Percentiles rank a stretch among this genome's conserved stretches.
Evolutionary conservation across 371 early-diverging fungal species (phyloP).

Genomic region (Apophysomyces variabilis): DNA sequence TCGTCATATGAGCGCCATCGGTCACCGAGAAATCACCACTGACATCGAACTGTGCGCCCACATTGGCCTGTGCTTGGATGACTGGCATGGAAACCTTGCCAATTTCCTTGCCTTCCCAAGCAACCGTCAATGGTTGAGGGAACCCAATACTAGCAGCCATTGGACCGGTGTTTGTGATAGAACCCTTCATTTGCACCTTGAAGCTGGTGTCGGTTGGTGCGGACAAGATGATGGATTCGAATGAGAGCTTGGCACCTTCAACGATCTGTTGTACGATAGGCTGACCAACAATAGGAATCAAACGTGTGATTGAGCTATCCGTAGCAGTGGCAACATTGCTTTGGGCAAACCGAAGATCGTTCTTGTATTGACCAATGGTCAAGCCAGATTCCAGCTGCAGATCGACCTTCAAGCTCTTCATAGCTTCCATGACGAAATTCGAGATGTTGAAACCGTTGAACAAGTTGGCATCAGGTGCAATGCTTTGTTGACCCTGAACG

Average conservation of each 20-base stretch:
- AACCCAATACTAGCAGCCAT: conserved; percentile 66
- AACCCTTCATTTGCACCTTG: conserved; percentile 61
- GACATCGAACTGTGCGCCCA: conserved; percentile 47
- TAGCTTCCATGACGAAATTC: conserved; percentile 53
- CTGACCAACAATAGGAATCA: conserved; percentile 63
- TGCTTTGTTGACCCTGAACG: conserved; percentile 39
- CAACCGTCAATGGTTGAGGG: conserved; percentile 51
- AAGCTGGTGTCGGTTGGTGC: conserved; percentile 51
- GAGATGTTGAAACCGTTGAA: conserved; percentile 56
- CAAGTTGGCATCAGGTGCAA: conserved; percentile 42
- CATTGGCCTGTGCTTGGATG: conserved; percentile 39
- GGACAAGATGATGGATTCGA: conserved; percentile 55
- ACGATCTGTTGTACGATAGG: conserved; percentile 65
- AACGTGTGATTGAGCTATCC: conserved; percentile 47
- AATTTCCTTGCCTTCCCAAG: conserved; percentile 55
- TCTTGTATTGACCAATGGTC: conserved; percentile 57
- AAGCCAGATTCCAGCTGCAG: conserved; percentile 54
- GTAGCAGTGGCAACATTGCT: conserved; percentile 47
- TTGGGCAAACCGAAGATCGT: conserved; percentile 52
- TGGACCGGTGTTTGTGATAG: conserved; percentile 63
- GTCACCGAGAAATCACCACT: conserved; percentile 51
- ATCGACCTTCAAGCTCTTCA: conserved; percentile 57
- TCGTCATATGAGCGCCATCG: conserved; percentile 41
- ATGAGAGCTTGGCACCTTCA: conserved; percentile 51
- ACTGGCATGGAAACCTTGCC: conserved; percentile 56